These are phyloP conservation scores for Candida insectalens DNA, from an alignment of 805 yeast species.

Conservation along the genomic window DNA sequence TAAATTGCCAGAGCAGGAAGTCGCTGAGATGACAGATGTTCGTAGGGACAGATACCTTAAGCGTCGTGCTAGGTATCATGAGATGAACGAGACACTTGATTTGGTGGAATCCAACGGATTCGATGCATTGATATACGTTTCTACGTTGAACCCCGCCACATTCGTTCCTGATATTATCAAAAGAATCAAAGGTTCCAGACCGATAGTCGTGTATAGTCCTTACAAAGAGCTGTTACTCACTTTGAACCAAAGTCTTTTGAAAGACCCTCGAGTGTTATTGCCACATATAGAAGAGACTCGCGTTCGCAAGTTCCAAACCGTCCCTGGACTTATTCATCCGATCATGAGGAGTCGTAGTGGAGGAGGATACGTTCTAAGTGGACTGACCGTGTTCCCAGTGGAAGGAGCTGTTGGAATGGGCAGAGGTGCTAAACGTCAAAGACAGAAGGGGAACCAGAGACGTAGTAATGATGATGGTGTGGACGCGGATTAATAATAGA, in stretches of 20 bases:
- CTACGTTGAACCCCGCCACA: constrained; percentile 61
- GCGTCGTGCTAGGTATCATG: constrained; percentile 47
- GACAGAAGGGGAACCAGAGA: constrained; percentile 8
- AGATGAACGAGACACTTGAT: constrained; percentile 39
- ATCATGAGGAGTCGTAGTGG: constrained; percentile 87
- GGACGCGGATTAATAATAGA: not conserved
- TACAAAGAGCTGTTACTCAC: constrained; percentile 73
- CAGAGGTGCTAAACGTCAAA: constrained; percentile 39
- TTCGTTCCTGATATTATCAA: constrained; percentile 54
- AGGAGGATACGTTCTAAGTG: constrained; percentile 82
- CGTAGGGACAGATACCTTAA: constrained; percentile 61
- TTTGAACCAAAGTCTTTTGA: constrained; percentile 56
- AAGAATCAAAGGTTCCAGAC: constrained; percentile 74
- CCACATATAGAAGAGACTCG: constrained; percentile 77
- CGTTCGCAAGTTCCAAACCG: constrained; percentile 82
- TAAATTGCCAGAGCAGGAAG: constrained; percentile 39
- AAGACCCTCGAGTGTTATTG: constrained; percentile 65
- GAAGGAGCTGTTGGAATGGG: constrained; percentile 61
- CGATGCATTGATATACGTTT: constrained; percentile 68
- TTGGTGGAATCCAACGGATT: constrained; percentile 43
- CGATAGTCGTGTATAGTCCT: constrained; percentile 74
- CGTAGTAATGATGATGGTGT: not conserved
- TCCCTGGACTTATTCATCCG: constrained; percentile 92
- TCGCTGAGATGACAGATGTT: constrained; percentile 44
- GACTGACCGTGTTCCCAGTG: constrained; percentile 67